A percentile compares a stretch with the other conserved stretches of the same genome.
These are phyloP conservation scores for Bidens hawaiensis DNA, from an alignment of 140 eudicot genomes.

Conservation along the genomic window DNA sequence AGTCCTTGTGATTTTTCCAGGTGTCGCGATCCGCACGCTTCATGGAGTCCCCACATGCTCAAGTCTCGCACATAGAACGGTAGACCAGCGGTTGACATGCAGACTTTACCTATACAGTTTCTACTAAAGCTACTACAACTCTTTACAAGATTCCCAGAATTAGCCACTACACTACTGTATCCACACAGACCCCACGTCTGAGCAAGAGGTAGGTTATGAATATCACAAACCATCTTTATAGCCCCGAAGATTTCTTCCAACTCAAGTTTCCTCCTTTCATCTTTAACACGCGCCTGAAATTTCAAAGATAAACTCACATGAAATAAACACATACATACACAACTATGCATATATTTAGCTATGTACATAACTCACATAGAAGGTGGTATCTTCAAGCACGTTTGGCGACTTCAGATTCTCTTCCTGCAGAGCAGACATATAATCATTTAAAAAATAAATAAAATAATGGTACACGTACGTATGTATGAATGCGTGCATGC, in stretches of 20 bases:
- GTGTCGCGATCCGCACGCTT: background rate
- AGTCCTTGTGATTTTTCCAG: slow-evolving; percentile 8
- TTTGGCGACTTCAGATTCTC: slow-evolving; percentile 14
- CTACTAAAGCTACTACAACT: slow-evolving; percentile 10
- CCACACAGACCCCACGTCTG: slow-evolving; percentile 12
- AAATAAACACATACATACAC: background rate
- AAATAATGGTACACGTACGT: background rate
- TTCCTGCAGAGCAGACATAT: background rate
- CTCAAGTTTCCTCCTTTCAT: slow-evolving; percentile 2
- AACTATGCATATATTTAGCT: background rate
- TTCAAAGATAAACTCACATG: background rate
- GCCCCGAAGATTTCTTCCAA: background rate
- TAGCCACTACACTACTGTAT: slow-evolving; percentile 1
- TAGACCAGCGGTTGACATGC: slow-evolving; percentile 9
- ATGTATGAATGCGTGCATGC: background rate
- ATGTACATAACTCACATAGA: slow-evolving; percentile 5
- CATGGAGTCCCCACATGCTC: slow-evolving; percentile 7
- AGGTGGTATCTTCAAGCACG: slow-evolving; percentile 10
- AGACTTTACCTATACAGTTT: slow-evolving; percentile 14
- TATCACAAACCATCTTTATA: slow-evolving; percentile 20
- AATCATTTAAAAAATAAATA: background rate
- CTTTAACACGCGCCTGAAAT: background rate
- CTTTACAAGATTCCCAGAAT: slow-evolving; percentile 4
- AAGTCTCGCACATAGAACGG: slow-evolving; percentile 5
- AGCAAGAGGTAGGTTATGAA: slow-evolving; percentile 15